Evolutionary conservation across 2,329 filamentous ascomycete species (phyloP).

Genomic region (Ophiocordyceps robertsii): DNA sequence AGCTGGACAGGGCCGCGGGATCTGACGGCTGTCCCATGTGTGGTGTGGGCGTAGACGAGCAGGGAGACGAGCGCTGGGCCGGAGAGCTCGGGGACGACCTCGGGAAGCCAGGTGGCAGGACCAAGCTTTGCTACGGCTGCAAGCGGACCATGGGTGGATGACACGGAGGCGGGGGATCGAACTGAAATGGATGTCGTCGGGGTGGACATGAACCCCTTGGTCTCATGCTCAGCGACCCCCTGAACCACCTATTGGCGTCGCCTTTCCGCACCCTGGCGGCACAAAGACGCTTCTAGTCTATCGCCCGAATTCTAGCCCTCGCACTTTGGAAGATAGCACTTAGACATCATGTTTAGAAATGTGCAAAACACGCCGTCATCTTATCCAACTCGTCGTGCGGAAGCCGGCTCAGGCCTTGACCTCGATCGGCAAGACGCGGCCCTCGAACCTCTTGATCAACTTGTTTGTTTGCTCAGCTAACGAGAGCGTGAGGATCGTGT

Average conservation of each 20-base stretch:
- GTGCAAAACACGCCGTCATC: no score
- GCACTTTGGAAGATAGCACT: no score
- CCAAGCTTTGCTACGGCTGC: constrained; percentile 59
- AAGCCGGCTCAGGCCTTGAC: constrained; percentile 9
- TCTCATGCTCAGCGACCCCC: no score
- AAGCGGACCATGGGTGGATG: constrained; percentile 48
- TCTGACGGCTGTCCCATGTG: constrained; percentile 51
- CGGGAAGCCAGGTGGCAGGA: constrained; percentile 11
- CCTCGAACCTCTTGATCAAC: constrained; percentile 68
- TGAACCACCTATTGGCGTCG: no score
- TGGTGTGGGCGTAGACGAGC: constrained; percentile 49
- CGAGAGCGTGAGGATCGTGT: constrained; percentile 86
- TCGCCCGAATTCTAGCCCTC: no score
- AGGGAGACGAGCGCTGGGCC: constrained; percentile 50
- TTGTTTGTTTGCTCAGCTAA: constrained; percentile 97
- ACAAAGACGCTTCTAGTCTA: no score
- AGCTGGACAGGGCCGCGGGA: constrained; percentile 44
- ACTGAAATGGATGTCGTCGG: no score
- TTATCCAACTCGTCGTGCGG: no score
- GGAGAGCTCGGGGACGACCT: constrained; percentile 41
- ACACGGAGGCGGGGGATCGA: neutral
- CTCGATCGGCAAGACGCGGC: constrained; percentile 32
- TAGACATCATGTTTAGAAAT: no score
- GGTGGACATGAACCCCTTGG: no score
- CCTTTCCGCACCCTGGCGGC: no score